Base-by-base conservation (phyloP, 257 asterid species). In the Voacanga thouarsii region DNA sequence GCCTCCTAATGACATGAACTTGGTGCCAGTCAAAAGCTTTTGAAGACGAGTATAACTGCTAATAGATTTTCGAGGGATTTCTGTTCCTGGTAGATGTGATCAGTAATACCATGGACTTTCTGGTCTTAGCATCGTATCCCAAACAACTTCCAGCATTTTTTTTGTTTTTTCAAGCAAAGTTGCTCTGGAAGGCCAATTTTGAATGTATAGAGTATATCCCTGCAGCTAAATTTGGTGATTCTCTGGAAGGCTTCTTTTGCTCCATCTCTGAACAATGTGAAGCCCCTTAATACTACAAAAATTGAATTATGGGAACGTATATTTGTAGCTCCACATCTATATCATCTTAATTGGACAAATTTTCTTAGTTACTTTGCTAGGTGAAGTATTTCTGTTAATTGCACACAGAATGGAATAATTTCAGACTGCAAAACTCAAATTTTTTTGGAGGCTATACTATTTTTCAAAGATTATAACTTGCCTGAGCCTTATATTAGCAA, bases 201-300 rank as follows among this genome's bases (percentile, higher is more conserved):
- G n/a, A 56, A 44, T 5, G 16, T 57, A 50, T 12, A 12, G 74
- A 43, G 33, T 60, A 51, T n/a, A 39, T 50, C 26, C 57, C 55
- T 71, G 26, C 59, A 70, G 72, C 53, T 28, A 65, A 60, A 33
- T 21, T 24, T 45, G 24, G 43, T 49, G 74, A 70, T 41, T 12
- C 28, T 50, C 19, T 33, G 57, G 57, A 71, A 60, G 73, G 50
- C 55, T 78, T 59, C 76, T 18, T 41, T 56, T 23, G 61, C 51
- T 6, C 33, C 50, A 26, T 23, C 41, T 28, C 55, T 33, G 37
- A 4, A 37, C 28, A n/a, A 18, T 30, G 30, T 6, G 55, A 21
- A 23, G 60, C 21, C 23, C 19, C 37, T 28, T 24, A 26, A 4
- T 44, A 28, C 7, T 39, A 41, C 12, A 21, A 51, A 37, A 14